Evolutionary conservation across 2,329 filamentous ascomycete genomes (phyloP).

Genomic region (Beauveria brongniartii): DNA sequence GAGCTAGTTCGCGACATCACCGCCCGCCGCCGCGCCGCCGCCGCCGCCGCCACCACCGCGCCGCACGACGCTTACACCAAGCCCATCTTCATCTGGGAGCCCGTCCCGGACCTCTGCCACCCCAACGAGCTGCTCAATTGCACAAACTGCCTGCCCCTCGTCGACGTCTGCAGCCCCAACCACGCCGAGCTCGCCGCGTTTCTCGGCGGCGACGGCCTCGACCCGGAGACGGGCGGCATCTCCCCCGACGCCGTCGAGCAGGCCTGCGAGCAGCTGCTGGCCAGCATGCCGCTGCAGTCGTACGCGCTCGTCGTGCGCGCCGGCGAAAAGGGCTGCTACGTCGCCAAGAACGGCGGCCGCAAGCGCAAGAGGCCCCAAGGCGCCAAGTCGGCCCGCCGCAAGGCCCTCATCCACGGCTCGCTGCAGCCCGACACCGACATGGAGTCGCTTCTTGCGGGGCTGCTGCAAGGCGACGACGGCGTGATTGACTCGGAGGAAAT

Average conservation of each 20-base stretch:
- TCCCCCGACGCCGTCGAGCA: constrained; percentile 46
- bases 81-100: constrained; percentile 88
- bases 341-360: constrained; percentile 50
- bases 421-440: constrained; percentile 55
- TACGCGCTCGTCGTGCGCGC: constrained; percentile 62
- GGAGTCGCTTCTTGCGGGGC: constrained; percentile 51
- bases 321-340: constrained; percentile 64
- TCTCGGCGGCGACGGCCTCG: constrained; percentile 57
- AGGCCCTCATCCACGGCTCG: constrained; percentile 40
- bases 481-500: constrained; percentile 48
- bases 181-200: constrained; percentile 81
- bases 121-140: constrained; percentile 58
- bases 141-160: constrained; percentile 52
- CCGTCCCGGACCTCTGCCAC: constrained; percentile 79
- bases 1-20: constrained; percentile 67
- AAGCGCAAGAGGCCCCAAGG: constrained; percentile 29
- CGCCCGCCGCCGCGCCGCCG: constrained; percentile 38
- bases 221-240: constrained; percentile 46
- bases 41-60: constrained; percentile 12
- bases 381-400: constrained; percentile 26
- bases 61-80: constrained; percentile 33
- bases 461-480: constrained; percentile 46
- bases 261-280: constrained; percentile 54
- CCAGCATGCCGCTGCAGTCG: constrained; percentile 55
- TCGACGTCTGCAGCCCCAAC: constrained; percentile 69